phyloP scores from a whole-genome alignment of 306 rosid genomes.

The Prunus davidiana region DNA sequence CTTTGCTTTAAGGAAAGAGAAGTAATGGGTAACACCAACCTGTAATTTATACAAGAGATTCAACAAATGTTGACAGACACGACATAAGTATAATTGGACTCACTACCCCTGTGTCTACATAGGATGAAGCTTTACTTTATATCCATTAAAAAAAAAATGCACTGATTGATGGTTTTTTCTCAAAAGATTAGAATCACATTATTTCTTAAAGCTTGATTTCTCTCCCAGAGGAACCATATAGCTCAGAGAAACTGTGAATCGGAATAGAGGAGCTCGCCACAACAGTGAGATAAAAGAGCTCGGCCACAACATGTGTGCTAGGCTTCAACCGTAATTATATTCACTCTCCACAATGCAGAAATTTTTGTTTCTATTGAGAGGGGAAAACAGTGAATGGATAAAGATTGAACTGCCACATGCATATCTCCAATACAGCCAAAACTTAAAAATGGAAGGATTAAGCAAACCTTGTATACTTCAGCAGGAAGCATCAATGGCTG shows the following conservation, averaged over 20 bases:
- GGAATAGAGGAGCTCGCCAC: neutral
- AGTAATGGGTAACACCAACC: constrained; percentile 87
- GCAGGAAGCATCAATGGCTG: constrained; percentile 93
- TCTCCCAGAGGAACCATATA: neutral
- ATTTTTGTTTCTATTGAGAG: neutral
- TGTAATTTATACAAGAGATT: constrained; percentile 22
- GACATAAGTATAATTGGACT: neutral
- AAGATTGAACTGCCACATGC: neutral
- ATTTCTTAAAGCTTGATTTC: neutral
- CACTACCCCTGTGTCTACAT: neutral
- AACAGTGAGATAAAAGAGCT: neutral
- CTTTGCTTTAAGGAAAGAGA: constrained; percentile 86
- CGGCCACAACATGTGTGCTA: neutral
- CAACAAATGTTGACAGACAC: constrained; percentile 5
- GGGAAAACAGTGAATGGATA: neutral
- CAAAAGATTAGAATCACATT: neutral
- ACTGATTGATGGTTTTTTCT: neutral
- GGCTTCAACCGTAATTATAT: neutral
- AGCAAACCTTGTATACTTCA: constrained; percentile 82
- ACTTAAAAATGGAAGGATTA: constrained; percentile 10
- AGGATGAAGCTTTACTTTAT: neutral
- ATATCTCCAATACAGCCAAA: neutral
- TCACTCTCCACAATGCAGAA: neutral
- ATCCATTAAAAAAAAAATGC: neutral
- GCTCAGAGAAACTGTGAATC: neutral